These are phyloP conservation scores for Lomentospora prolificans DNA, from an alignment of 2,329 filamentous ascomycete species.

Conservation along the genomic window DNA sequence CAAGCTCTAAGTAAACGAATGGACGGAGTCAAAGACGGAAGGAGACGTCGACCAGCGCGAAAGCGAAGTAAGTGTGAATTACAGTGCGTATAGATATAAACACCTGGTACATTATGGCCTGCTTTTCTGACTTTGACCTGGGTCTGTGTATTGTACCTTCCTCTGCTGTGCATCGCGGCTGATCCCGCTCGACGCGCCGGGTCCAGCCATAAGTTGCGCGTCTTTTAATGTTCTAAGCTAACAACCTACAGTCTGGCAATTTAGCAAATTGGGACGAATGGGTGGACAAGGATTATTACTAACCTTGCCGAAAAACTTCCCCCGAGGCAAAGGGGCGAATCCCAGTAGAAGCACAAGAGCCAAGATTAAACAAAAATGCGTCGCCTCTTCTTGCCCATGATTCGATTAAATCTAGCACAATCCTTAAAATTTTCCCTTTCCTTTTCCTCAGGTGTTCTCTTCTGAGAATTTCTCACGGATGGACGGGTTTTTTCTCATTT, in stretches of 20 bases:
- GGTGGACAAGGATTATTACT: no score
- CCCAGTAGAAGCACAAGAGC: neutral
- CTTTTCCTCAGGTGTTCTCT: neutral
- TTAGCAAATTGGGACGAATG: no score
- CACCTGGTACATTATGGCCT: neutral
- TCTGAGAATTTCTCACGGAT: no score
- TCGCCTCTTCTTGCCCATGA: neutral
- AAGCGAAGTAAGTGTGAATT: neutral
- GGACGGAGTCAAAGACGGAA: neutral
- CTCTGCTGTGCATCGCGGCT: neutral
- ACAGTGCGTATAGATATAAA: neutral
- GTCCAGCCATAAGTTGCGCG: neutral
- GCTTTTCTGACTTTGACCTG: no score
- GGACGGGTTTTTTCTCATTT: no score
- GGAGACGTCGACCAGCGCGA: neutral
- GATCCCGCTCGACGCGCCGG: neutral
- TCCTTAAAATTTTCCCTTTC: neutral
- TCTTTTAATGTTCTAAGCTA: neutral
- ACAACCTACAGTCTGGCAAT: no score
- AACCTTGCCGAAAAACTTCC: neutral
- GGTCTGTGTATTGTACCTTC: no score
- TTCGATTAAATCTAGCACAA: neutral
- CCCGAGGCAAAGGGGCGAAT: neutral
- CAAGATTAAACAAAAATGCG: neutral
- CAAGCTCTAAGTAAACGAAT: no score